These are phyloP conservation scores for Penicillium sp. DNA, from an alignment of 2,329 filamentous ascomycete species.

Conservation along the genomic window DNA sequence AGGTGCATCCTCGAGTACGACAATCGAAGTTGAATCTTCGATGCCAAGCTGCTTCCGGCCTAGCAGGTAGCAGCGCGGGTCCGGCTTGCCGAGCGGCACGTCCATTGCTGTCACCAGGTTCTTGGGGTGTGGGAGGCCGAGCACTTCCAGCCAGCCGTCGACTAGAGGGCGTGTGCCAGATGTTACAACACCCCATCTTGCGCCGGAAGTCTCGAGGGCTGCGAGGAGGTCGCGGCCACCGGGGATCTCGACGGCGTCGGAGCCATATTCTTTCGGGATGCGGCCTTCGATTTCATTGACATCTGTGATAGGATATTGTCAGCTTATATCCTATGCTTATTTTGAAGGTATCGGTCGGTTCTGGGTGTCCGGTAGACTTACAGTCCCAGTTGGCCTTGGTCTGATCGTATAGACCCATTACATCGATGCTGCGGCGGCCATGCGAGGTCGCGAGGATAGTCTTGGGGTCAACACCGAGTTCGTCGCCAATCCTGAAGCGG, in stretches of 20 bases:
- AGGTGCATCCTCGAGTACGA: constrained; percentile 88
- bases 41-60: constrained; percentile 62
- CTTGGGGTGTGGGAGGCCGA: constrained; percentile 64
- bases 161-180: constrained; percentile 68
- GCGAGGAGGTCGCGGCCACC: constrained; percentile 72
- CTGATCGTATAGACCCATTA: constrained; percentile 73
- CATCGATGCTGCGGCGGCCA: constrained; percentile 84
- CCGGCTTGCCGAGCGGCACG: constrained; percentile 72
- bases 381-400: constrained; percentile 91
- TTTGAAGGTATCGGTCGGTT: not conserved
- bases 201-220: constrained; percentile 60
- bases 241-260: constrained; percentile 80
- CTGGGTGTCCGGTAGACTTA: constrained; percentile 51
- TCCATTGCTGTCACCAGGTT: constrained; percentile 74
- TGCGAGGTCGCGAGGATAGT: constrained; percentile 89
- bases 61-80: constrained; percentile 71
- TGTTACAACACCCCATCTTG: constrained; percentile 81
- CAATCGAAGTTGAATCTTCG: constrained; percentile 52
- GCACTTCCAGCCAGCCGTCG: constrained; percentile 68
- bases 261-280: constrained; percentile 73
- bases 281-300: constrained; percentile 74
- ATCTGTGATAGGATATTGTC: constrained; percentile 55
- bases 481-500: constrained; percentile 56
- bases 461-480: constrained; percentile 80
- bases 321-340: not conserved